phyloP scores from a whole-genome alignment of 768 basidiomycete species.

The Basidioascus undulatus region DNA sequence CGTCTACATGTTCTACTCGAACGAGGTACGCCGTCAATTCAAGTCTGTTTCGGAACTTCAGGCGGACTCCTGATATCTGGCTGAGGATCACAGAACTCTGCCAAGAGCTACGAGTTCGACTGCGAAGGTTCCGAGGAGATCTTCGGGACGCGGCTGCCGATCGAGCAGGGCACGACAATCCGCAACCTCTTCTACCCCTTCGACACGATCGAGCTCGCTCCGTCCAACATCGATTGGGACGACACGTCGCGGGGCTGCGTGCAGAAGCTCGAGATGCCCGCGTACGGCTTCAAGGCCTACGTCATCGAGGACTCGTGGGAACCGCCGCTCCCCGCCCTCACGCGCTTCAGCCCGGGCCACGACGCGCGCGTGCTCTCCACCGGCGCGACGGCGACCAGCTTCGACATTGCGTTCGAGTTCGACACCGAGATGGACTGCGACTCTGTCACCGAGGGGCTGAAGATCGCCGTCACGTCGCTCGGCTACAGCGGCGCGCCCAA shows the following conservation, averaged over 20 bases:
- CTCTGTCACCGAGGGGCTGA: slow-evolving; percentile 37
- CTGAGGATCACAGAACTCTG: too few species aligned
- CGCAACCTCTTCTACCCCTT: slow-evolving; percentile 62
- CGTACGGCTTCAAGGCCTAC: slow-evolving; percentile 57
- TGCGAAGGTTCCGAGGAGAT: too few species aligned
- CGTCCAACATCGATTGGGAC: too few species aligned
- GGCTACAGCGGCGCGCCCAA: slow-evolving; percentile 34
- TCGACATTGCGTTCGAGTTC: slow-evolving; percentile 56
- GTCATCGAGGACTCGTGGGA: slow-evolving; percentile 48
- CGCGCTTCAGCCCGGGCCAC: slow-evolving; percentile 63
- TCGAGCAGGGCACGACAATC: slow-evolving; percentile 34
- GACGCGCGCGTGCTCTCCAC: slow-evolving; percentile 40
- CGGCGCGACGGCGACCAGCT: slow-evolving; percentile 29
- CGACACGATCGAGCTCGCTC: slow-evolving; percentile 44
- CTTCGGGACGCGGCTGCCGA: slow-evolving; percentile 32
- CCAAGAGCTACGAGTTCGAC: slow-evolving; percentile 35
- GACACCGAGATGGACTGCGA: slow-evolving; percentile 49
- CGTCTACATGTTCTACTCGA: slow-evolving; percentile 66
- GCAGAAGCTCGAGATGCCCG: slow-evolving; percentile 34
- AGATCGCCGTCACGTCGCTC: slow-evolving; percentile 45
- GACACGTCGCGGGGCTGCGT: too few species aligned
- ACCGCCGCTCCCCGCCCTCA: slow-evolving; percentile 42
- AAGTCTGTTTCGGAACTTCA: too few species aligned
- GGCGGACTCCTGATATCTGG: too few species aligned
- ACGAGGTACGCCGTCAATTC: too few species aligned